phyloP scores from a whole-genome alignment of 371 early-diverging fungal species.

The Sporodiniella umbellata region DNA sequence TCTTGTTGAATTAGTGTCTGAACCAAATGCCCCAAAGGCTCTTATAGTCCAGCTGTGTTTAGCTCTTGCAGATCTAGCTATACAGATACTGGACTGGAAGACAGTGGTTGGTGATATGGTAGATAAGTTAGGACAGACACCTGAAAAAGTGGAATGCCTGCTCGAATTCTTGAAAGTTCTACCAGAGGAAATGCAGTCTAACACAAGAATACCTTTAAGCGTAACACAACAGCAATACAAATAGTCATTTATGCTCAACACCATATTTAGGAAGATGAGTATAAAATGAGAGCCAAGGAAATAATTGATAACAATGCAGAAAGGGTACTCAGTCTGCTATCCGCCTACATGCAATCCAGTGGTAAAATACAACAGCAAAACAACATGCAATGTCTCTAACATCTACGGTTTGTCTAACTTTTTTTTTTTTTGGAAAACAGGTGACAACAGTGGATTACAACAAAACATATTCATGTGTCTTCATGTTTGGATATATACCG shows the following conservation, averaged over 20 bases:
- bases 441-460: constrained; percentile 52
- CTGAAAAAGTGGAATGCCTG: constrained; percentile 57
- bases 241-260: not conserved
- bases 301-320: constrained; percentile 64
- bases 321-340: constrained; percentile 63
- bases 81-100: constrained; percentile 82
- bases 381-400: too few species aligned
- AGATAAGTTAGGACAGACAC: constrained; percentile 54
- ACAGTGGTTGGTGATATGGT: constrained; percentile 72
- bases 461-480: constrained; percentile 72
- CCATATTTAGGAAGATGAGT: constrained; percentile 61
- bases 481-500: constrained; percentile 80
- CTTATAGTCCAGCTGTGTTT: constrained; percentile 83
- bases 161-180: constrained; percentile 81
- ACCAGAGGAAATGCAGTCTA: constrained; percentile 83
- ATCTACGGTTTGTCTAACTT: too few species aligned
- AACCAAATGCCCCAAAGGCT: constrained; percentile 48
- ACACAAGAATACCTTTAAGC: constrained; percentile 61
- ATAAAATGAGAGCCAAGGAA: constrained; percentile 50
- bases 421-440: constrained; percentile 18
- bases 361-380: constrained; percentile 48
- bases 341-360: constrained; percentile 62
- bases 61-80: constrained; percentile 81
- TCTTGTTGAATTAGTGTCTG: constrained; percentile 60
- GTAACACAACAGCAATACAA: constrained; percentile 23